Evolutionary conservation across 1,284 basidiomycete genomes (phyloP), one percentile per base, ranked within the genome.

Genomic region (Coniferiporia weirii): DNA sequence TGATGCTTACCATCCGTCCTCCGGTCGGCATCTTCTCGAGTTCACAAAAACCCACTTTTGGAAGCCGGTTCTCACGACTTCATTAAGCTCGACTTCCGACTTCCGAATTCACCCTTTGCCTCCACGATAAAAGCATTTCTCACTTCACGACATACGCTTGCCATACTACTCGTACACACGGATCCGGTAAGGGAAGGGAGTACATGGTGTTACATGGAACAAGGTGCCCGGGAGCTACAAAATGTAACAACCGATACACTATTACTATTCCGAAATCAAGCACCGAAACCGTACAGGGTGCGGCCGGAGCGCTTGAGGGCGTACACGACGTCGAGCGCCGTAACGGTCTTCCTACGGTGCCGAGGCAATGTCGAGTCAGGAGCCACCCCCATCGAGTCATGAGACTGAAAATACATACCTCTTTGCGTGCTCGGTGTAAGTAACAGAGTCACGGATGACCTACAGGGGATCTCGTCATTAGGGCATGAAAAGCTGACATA

Each of bases 361-460:
- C 43, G 47, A 19, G 35, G 50, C 51, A 46, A 59, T 61, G 52
- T 59, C 45, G 19, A 44, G 61, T 50, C 56, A 58, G n/a, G 22
- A 45, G 13, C 36, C 36, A 15, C 4, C n/a, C 12, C 22, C 59
- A 32, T 15, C 12, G 56, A 35, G 27, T 27, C 27, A 27, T 27
- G 5, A 22, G 35, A 56, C 8, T 44, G 22, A 12, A 51, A 43
- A 9, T 50, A 61, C 71, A 53, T 52, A 79, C 76, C 82, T 85
- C 79, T 93, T 93, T 67, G 90, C 89, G 76, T 93, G 90, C 75
- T 92, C 91, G 68, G 88, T 90, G 79, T 93, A 92, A 65, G 85
- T 88, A 70, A 92, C 88, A 46, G 87, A 87, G 76, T 92, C 91
- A 66, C 87, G 83, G 69, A 92, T 89, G 69, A 91, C 86, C 72